Conservation (phyloP, 352 stramenopile genomes). For the Thraustochytrium striatum region DNA sequence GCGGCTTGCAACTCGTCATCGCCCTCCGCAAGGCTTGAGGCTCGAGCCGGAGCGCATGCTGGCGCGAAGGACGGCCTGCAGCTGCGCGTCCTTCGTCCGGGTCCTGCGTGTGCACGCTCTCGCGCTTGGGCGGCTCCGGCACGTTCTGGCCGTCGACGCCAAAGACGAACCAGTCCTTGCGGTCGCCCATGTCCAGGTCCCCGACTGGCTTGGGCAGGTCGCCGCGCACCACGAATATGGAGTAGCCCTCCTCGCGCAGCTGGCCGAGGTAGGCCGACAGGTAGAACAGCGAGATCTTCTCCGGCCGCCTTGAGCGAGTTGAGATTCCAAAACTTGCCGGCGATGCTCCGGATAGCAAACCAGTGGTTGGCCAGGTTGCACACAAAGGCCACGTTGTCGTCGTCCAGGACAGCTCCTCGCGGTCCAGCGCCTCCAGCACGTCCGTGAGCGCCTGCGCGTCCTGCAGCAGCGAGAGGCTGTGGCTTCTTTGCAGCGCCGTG, state of each 20-base stretch:
- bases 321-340: constrained; percentile 49
- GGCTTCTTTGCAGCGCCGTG: constrained; percentile 18
- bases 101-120: background rate
- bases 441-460: background rate
- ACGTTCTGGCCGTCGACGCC: constrained; percentile 15
- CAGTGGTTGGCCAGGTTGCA: constrained; percentile 53
- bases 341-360: constrained; percentile 55
- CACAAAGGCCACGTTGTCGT: constrained; percentile 48
- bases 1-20: constrained; percentile 1
- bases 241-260: constrained; percentile 47
- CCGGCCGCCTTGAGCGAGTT: constrained; percentile 46
- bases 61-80: constrained; percentile 5
- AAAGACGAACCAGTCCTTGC: constrained; percentile 9
- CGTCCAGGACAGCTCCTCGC: constrained; percentile 19
- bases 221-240: constrained; percentile 42
- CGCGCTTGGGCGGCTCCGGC: background rate
- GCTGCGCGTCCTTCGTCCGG: background rate
- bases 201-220: background rate
- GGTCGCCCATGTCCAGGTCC: background rate
- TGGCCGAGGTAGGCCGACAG: constrained; percentile 49
- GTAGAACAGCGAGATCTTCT: constrained; percentile 52
- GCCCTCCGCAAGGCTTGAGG: background rate
- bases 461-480: constrained; percentile 38
- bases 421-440: background rate
- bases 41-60: background rate